Percentiles rank a stretch among this genome's conserved stretches.
phyloP scores from a whole-genome alignment of 495 filamentous ascomycete species.

The Neurospora sp. region DNA sequence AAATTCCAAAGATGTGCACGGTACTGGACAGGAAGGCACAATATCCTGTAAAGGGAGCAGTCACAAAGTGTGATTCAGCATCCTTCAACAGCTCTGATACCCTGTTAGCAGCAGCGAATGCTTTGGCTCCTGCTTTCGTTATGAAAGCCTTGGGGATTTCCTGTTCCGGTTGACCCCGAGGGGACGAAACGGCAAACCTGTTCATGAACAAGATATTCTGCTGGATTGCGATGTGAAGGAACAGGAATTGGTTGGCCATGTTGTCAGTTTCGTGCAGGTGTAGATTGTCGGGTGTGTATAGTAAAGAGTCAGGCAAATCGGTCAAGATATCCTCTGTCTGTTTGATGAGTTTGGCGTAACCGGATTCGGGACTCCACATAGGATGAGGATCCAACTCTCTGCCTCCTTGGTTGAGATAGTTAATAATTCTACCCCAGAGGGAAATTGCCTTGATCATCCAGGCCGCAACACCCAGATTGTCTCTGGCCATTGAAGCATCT shows the following conservation, averaged over 20 bases:
- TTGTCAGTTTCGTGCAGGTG: conserved; percentile 73
- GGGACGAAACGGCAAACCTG: conserved; percentile 70
- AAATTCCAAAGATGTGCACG: conserved; percentile 85
- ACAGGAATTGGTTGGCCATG: conserved; percentile 87
- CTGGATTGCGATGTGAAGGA: conserved; percentile 79
- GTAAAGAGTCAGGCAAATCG: conserved; percentile 57
- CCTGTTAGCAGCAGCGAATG: conserved; percentile 80
- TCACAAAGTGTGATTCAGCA: conserved; percentile 66
- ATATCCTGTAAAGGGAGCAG: conserved; percentile 89
- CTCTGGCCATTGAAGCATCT: conserved; percentile 55
- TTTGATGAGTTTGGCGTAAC: conserved; percentile 58
- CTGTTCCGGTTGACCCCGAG: conserved; percentile 53
- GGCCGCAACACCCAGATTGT: conserved; percentile 90
- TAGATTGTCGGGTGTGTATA: conserved; percentile 74
- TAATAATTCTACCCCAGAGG: conserved; percentile 83
- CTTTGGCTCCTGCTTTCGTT: conserved; percentile 61
- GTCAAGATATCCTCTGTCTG: conserved; percentile 61
- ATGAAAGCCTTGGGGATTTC: conserved; percentile 77
- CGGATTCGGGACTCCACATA: conserved; percentile 75
- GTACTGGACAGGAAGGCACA: conserved; percentile 88
- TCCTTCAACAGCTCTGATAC: conserved; percentile 79
- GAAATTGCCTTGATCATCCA: conserved; percentile 83
- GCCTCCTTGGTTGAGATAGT: conserved; percentile 84
- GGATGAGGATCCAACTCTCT: conserved; percentile 67
- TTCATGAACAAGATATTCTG: conserved; percentile 89